phyloP scores from a whole-genome alignment of 495 filamentous ascomycete genomes.

The Cenococcum geophilum region DNA sequence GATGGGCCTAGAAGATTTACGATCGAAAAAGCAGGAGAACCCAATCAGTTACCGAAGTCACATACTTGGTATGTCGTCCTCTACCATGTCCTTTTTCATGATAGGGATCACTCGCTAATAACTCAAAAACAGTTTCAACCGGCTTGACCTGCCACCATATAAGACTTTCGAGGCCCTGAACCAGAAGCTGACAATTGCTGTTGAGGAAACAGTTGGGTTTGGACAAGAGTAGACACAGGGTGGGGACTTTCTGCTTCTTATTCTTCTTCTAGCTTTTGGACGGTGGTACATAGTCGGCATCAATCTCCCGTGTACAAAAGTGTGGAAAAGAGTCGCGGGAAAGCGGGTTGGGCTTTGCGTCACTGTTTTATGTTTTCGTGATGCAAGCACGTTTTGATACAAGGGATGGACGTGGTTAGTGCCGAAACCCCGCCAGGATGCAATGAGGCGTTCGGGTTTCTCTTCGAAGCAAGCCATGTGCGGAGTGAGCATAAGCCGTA shows the following conservation, averaged over 20 bases:
- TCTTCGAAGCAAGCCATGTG: not conserved
- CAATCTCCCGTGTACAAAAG: conserved; percentile 10
- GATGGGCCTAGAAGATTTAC: conserved; percentile 94
- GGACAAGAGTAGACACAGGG: conserved; percentile 70
- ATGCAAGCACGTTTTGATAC: not conserved
- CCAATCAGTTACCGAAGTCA: conserved; percentile 83
- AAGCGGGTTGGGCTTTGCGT: conserved; percentile 3
- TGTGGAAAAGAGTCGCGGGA: conserved; percentile 4
- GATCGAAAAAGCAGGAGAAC: conserved; percentile 94
- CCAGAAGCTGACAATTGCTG: conserved; percentile 86
- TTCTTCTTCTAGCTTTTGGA: not conserved
- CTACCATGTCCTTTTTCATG: conserved; percentile 10
- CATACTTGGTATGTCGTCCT: conserved; percentile 80
- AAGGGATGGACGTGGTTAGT: not conserved
- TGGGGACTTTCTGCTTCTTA: not conserved
- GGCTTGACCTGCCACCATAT: conserved; percentile 91
- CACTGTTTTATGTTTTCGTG: not conserved
- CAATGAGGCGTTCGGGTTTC: conserved; percentile 1
- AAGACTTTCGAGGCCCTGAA: conserved; percentile 79
- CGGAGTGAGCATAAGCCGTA: conserved; percentile 2
- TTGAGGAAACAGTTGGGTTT: conserved; percentile 98
- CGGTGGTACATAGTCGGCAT: conserved; percentile 5
- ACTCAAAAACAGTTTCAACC: conserved; percentile 72
- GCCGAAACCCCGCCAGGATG: not conserved
- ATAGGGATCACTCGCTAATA: conserved; percentile 12